Evolutionary conservation across 1,284 basidiomycete species (phyloP).

Genomic region (Sphaerobolus stellatus): DNA sequence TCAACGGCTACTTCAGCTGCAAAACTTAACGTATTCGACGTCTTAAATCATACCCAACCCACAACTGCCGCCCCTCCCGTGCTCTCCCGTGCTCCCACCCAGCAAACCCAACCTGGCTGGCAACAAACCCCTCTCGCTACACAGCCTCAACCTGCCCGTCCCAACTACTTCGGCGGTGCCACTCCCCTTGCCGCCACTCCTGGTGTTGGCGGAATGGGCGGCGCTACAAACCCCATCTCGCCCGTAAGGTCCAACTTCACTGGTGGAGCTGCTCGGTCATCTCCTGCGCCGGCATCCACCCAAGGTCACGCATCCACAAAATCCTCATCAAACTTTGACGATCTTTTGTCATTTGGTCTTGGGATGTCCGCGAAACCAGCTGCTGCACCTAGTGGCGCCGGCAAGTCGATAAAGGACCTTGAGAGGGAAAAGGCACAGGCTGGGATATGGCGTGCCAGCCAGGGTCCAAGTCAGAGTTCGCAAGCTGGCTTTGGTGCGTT

Average conservation of each 20-base stretch:
- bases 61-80: conserved; percentile 10
- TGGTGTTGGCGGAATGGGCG: conserved; percentile 23
- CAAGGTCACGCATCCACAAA: conserved; percentile 31
- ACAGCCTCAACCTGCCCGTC: conserved; percentile 53
- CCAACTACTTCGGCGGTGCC: conserved; percentile 31
- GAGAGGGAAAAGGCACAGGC: conserved; percentile 82
- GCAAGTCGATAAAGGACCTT: conserved; percentile 84
- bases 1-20: conserved; percentile 19
- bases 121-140: conserved; percentile 21
- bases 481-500: conserved; percentile 38
- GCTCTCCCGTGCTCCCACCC: conserved; percentile 13
- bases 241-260: conserved; percentile 26
- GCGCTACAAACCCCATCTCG: conserved; percentile 19
- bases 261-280: conserved; percentile 24
- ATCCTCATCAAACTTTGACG: conserved; percentile 68
- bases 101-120: conserved; percentile 9
- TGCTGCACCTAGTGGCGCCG: conserved; percentile 24
- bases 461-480: not conserved
- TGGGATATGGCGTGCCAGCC: conserved; percentile 60
- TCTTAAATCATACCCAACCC: conserved; percentile 10
- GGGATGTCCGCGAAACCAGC: conserved; percentile 40
- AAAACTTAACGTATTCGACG: conserved; percentile 22
- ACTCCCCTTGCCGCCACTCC: conserved; percentile 17
- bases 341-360: conserved; percentile 86
- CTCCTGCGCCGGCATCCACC: conserved; percentile 23